Evolutionary conservation across 2,329 filamentous ascomycete species (phyloP), one percentile per base, ranked within the genome.

Genomic region (Colletotrichum sp.): DNA sequence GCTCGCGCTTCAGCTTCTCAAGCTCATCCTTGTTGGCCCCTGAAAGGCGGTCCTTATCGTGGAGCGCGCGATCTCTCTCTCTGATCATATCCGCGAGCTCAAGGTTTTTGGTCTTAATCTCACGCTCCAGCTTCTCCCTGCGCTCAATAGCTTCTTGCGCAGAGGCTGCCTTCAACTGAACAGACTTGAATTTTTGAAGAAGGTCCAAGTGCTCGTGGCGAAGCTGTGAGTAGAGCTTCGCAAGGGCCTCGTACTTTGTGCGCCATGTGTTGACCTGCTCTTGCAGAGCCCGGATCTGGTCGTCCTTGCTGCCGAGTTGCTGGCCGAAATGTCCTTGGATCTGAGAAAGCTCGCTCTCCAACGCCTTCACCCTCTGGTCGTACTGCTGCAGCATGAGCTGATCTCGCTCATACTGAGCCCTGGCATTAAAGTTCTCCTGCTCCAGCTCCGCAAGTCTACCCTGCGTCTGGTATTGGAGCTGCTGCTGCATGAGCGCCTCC

Each of bases 91-190:
- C 96, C 36, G 97, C 97, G 77, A 99, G 87, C 85, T 99, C 97
- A n/a, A 99, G 88, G 83, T 99, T 99, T 91, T 99, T 99, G 34
- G 96, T 98, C 91, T 99, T 99, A 84, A 99, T 94, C 86, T 99
- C 97, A 38, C 96, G 94, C 87, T 99, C 96, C 68, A 99, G 90
- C 88, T 98, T 98, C 87, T 99, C 97, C 10, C 96, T 93, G 80
- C 92, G 93, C 73, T 99, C 97, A 78, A 99, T 98, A 2, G 97
- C 97, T 86, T 99, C 97, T 83, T 99, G 96, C 0, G 97, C 97
- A 7, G 96, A 99, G 18, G 96, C 96, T 3, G 97, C 97, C 89
- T 99, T 99, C 78, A 99, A 90, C 84, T 99, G 98, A 48, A 98
- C 95, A 8, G 93, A 90, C 90, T 99, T 99, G 87, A 98, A 99